Base-by-base conservation (phyloP, 345 rosid genomes). In the Luvunga scandens region DNA sequence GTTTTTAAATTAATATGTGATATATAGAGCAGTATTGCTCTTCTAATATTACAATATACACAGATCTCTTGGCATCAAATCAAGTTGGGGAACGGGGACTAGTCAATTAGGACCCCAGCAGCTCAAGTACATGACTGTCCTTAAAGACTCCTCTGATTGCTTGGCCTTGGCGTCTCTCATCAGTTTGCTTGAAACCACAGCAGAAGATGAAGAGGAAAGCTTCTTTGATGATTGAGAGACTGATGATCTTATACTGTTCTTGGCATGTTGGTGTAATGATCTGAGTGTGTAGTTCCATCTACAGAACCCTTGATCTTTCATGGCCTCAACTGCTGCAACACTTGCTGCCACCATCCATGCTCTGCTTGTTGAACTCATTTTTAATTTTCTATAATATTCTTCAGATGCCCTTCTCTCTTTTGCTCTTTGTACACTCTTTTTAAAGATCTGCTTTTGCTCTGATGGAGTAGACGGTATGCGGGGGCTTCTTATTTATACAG, bases 231-330 rank as follows among this genome's bases (percentile, higher is more conserved):
- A 73, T 77, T 82, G 92, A 69, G 89, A 86, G 57, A 81, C 22
- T 3, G 93, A 76, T 6, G 93, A 76, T 69, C 86, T 67, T 36
- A 84, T 48, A 9, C 73, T 78, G 73, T 53, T 86, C 71, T 87
- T 89, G 77, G 80, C 84, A 42, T 83, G 87, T 25, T 88, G 92
- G 31, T 88, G 82, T 53, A 83, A 6, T 0, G 89, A 85, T 68
- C 88, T 86, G 0, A 86, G 38, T 16, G 77, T 30, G 84, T 83
- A 85, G 76, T 87, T 93, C 91, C 90, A 89, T 27, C 95, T 80
- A 39, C 91, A 87, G 61, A 90, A 70, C 0, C 94, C 94, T 55
- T 88, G 90, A 62, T 90, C 93, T 53, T 91, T 93, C 30, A 87
- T 31, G 13, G 92, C 91, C 82, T 89, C 94, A 48, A 93, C 90